These are phyloP conservation scores for Jaltomata sinuosa DNA, from an alignment of 257 asterid genomes.

Conservation along the genomic window DNA sequence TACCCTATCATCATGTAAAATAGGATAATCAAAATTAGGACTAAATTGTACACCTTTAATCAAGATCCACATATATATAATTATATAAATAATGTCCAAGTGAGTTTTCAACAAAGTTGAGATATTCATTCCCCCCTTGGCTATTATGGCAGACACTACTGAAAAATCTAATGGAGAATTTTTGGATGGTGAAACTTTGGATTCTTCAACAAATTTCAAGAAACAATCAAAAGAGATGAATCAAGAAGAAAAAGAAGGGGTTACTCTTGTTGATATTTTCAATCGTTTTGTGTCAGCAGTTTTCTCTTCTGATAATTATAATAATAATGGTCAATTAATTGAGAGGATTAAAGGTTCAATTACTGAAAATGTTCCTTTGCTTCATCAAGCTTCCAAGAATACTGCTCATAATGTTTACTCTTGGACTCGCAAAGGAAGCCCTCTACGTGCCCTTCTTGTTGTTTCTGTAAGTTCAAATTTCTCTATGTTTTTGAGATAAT, in stretches of 20 bases:
- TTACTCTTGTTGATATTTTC: slow-evolving; percentile 41
- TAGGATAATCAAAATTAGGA: not conserved
- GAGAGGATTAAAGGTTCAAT: slow-evolving; percentile 40
- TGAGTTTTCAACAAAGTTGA: not conserved
- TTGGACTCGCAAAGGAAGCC: slow-evolving; percentile 74
- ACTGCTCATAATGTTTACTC: slow-evolving; percentile 31
- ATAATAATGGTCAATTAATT: slow-evolving; percentile 22
- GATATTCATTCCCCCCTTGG: not conserved
- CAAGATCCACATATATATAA: no score
- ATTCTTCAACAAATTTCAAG: not conserved
- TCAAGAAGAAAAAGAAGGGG: slow-evolving; percentile 9
- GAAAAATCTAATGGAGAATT: not conserved
- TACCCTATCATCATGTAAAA: not conserved
- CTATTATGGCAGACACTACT: not conserved
- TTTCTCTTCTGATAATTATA: slow-evolving; percentile 36
- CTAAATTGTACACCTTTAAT: not conserved
- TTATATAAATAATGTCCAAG: not conserved
- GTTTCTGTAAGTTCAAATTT: slow-evolving; percentile 41
- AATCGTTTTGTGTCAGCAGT: slow-evolving; percentile 42
- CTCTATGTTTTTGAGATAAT: not conserved
- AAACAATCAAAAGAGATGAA: not conserved
- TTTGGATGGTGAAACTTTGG: not conserved
- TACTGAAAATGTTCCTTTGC: slow-evolving; percentile 49
- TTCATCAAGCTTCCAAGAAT: slow-evolving; percentile 52
- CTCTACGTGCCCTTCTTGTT: slow-evolving; percentile 64